A percentile compares a stretch with the other conserved stretches of the same genome.
Conservation (phyloP, 1,284 basidiomycete species). For the Trichosporon sp. region DNA sequence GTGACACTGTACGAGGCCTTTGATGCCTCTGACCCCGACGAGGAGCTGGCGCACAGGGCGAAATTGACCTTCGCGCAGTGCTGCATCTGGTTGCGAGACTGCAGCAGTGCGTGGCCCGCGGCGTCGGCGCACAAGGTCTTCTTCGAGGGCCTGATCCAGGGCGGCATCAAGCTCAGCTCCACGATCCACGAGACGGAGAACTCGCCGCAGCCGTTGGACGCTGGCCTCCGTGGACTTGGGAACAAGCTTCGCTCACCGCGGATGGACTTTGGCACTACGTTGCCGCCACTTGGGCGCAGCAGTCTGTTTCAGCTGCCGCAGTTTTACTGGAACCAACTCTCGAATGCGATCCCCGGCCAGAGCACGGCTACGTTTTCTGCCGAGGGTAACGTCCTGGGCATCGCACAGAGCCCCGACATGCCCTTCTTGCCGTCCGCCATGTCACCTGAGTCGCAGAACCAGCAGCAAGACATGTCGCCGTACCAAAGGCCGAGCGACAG, state of each 20-base stretch:
- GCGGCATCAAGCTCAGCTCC: conserved; percentile 28
- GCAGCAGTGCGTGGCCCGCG: conserved; percentile 39
- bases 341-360: conserved; percentile 9
- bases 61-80: conserved; percentile 43
- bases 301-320: conserved; percentile 36
- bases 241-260: not conserved
- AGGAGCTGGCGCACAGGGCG: conserved; percentile 24
- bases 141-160: conserved; percentile 44
- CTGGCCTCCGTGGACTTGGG: not conserved
- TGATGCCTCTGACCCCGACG: conserved; percentile 25
- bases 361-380: not conserved
- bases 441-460: not conserved
- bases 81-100: conserved; percentile 42
- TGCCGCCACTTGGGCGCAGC: conserved; percentile 11
- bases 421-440: not conserved
- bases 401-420: not conserved
- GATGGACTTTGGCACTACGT: not conserved
- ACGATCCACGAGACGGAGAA: conserved; percentile 1
- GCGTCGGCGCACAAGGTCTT: conserved; percentile 43
- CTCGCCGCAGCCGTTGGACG: conserved; percentile 5
- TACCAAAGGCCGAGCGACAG: not conserved
- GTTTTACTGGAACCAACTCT: conserved; percentile 40
- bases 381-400: not conserved
- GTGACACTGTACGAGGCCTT: conserved; percentile 38
- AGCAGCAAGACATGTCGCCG: not conserved